These are phyloP conservation scores for Arachis stenosperma DNA, from an alignment of 306 rosid species.

Conservation along the genomic window DNA sequence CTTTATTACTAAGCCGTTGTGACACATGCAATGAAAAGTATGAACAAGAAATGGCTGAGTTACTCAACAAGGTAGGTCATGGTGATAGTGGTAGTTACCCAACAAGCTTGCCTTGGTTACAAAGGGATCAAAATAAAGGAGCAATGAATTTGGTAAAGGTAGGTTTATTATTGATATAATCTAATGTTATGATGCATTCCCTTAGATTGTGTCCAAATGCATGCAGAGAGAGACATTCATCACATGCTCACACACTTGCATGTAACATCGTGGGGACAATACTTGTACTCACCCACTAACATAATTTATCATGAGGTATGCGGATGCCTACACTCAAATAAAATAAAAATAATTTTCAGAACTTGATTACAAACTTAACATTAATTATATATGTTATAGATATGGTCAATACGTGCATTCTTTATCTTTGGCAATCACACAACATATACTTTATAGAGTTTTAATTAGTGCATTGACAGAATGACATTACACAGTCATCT, in stretches of 20 bases:
- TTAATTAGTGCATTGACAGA: too few species aligned
- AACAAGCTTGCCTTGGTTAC: conserved; percentile 63
- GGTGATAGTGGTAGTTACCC: conserved; percentile 45
- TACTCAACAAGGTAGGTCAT: conserved; percentile 59
- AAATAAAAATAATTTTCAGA: too few species aligned
- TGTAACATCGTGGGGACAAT: conserved; percentile 35
- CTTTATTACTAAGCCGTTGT: conserved; percentile 56
- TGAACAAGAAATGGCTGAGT: conserved; percentile 77
- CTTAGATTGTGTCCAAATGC: conserved; percentile 32
- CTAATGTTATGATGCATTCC: conserved; percentile 34
- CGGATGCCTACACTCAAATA: conserved; percentile 20
- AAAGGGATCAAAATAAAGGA: conserved; percentile 53
- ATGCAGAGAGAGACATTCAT: conserved; percentile 28
- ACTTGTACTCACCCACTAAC: conserved; percentile 42
- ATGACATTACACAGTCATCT: too few species aligned
- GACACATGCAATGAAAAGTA: conserved; percentile 72
- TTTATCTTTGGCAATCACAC: too few species aligned
- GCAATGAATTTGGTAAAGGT: conserved; percentile 73
- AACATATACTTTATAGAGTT: too few species aligned
- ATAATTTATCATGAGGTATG: conserved; percentile 29
- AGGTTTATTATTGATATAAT: conserved; percentile 41
- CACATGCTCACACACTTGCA: conserved; percentile 39
- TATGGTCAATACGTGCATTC: too few species aligned
- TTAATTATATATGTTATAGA: too few species aligned
- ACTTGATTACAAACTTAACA: too few species aligned